phyloP scores from a whole-genome alignment of 768 basidiomycete genomes.

The Phylloporus sp. region DNA sequence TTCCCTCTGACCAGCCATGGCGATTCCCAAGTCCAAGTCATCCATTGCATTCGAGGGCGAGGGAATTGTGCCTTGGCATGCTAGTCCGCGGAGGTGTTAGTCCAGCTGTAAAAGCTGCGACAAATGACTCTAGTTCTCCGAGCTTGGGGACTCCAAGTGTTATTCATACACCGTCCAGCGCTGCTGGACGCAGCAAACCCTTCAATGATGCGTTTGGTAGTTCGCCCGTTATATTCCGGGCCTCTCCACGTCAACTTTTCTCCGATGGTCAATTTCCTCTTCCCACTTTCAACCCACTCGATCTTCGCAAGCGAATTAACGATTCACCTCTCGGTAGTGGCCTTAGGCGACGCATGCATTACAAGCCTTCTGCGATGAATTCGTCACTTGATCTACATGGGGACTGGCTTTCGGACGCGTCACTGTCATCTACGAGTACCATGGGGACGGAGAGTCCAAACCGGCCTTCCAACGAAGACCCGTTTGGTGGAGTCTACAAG shows the following conservation, averaged over 20 bases:
- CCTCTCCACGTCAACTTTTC: constrained; percentile 40
- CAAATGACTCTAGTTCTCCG: constrained; percentile 28
- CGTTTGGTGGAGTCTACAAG: constrained; percentile 44
- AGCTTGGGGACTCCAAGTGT: constrained; percentile 27
- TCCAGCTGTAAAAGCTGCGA: constrained; percentile 36
- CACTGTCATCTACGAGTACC: constrained; percentile 23
- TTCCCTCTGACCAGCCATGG: constrained; percentile 79
- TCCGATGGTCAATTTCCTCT: constrained; percentile 33
- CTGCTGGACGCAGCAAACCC: constrained; percentile 21
- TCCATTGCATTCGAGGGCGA: constrained; percentile 60
- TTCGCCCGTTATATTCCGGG: constrained; percentile 37
- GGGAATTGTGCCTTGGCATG: constrained; percentile 63
- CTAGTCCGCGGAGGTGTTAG: constrained; percentile 51
- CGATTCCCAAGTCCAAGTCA: constrained; percentile 76
- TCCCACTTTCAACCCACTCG: constrained; percentile 27
- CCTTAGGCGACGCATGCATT: constrained; percentile 26
- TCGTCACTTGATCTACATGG: constrained; percentile 20
- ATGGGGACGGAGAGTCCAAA: constrained; percentile 22
- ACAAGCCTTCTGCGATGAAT: constrained; percentile 27
- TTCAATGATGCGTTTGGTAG: constrained; percentile 30
- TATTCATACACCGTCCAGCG: constrained; percentile 28
- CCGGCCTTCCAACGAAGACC: constrained; percentile 36
- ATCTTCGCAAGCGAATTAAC: constrained; percentile 35
- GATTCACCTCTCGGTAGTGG: constrained; percentile 44
- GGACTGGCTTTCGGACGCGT: constrained; percentile 31